Conservation (phyloP, 106 monocot genomes). For the Acanthochlamys bracteata region DNA sequence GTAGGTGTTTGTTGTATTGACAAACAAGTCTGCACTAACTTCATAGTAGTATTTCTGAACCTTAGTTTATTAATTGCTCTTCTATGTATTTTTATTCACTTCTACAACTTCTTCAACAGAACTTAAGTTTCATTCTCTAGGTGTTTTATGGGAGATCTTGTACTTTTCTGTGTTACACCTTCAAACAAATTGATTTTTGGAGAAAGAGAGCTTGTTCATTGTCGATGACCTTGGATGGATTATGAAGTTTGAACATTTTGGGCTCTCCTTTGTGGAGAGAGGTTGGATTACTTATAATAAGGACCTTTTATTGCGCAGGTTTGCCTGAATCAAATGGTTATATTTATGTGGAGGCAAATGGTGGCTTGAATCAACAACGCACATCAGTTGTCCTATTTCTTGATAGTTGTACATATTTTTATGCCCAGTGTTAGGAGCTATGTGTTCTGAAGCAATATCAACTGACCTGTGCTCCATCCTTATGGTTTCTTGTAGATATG, state of each 20-base stretch:
- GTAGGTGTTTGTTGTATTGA: no score
- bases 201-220: not conserved
- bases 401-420: not conserved
- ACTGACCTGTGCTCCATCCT: not conserved
- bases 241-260: not conserved
- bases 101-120: no score
- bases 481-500: constrained; percentile 52
- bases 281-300: not conserved
- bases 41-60: no score
- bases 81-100: no score
- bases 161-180: not conserved
- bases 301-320: constrained; percentile 18
- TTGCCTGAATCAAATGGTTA: constrained; percentile 93
- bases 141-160: no score
- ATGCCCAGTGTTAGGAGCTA: not conserved
- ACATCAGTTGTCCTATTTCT: constrained; percentile 50
- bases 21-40: no score
- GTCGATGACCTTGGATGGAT: not conserved
- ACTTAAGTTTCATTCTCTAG: no score
- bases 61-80: no score
- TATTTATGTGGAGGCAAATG: constrained; percentile 95
- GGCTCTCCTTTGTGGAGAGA: not conserved
- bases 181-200: not conserved
- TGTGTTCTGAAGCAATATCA: not conserved
- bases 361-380: constrained; percentile 96